phyloP scores from a whole-genome alignment of 305 asterid species.

The Coffea humblotiana region DNA sequence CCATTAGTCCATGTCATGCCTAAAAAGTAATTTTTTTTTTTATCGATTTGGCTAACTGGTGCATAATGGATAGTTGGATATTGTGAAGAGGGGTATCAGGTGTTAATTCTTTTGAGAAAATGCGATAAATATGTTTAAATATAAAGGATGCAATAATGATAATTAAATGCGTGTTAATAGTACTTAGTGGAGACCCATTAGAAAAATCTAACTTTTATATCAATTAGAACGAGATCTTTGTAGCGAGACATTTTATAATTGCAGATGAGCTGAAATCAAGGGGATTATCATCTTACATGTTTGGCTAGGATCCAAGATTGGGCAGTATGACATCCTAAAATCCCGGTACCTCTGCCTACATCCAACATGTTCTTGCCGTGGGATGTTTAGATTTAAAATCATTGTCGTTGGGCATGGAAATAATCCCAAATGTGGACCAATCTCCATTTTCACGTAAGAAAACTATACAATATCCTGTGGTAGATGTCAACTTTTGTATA shows the following conservation, averaged over 20 bases:
- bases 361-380: not conserved
- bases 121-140: too few relatives aligned
- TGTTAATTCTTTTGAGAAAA: too few relatives aligned
- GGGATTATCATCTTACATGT: not conserved
- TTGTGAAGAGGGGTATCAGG: too few relatives aligned
- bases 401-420: not conserved
- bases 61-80: too few relatives aligned
- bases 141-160: too few relatives aligned
- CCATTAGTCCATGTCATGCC: too few relatives aligned
- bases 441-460: not conserved
- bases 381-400: not conserved
- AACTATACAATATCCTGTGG: conserved; percentile 17
- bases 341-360: not conserved
- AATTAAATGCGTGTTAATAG: too few relatives aligned
- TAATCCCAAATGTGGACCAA: conserved; percentile 5
- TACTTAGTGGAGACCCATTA: too few relatives aligned
- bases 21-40: too few relatives aligned
- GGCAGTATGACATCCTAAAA: not conserved
- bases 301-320: not conserved
- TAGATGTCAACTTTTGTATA: conserved; percentile 6
- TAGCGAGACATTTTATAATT: not conserved
- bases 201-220: not conserved
- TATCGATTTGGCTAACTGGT: too few relatives aligned
- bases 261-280: not conserved
- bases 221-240: not conserved